Evolutionary conservation across 805 yeast genomes (phyloP).

Genomic region (Naumovozyma baii): DNA sequence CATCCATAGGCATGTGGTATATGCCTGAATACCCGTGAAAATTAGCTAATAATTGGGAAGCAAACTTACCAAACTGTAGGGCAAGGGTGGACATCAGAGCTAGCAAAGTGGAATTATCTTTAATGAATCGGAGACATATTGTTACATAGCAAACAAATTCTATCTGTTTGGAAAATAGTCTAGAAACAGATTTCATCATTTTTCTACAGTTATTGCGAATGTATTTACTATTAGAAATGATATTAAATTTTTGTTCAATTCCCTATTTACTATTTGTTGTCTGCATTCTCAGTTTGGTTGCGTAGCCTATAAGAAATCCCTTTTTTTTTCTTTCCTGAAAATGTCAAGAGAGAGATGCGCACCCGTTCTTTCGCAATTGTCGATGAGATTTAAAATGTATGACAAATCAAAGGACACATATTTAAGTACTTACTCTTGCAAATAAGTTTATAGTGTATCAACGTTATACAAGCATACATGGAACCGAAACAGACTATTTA

Average conservation of each 20-base stretch:
- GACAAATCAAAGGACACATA: background rate
- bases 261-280: no score
- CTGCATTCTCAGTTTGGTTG: no score
- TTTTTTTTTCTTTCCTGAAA: background rate
- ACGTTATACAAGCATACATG: no score
- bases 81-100: constrained; percentile 10
- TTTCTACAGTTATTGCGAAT: background rate
- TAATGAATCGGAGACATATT: constrained; percentile 16
- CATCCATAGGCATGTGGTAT: no score
- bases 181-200: background rate
- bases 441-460: background rate
- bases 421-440: no score
- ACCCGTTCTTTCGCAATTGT: no score
- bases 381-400: background rate
- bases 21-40: background rate
- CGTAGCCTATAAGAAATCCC: no score
- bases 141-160: constrained; percentile 9
- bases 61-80: constrained; percentile 6
- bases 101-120: constrained; percentile 15
- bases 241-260: background rate
- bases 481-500: no score
- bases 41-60: constrained; percentile 3
- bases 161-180: constrained; percentile 3
- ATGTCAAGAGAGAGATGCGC: background rate
- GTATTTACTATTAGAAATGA: background rate